Evolutionary conservation across 2,329 filamentous ascomycete species (phyloP), one percentile per base, ranked within the genome.

Genomic region (Aspergillus unguis): DNA sequence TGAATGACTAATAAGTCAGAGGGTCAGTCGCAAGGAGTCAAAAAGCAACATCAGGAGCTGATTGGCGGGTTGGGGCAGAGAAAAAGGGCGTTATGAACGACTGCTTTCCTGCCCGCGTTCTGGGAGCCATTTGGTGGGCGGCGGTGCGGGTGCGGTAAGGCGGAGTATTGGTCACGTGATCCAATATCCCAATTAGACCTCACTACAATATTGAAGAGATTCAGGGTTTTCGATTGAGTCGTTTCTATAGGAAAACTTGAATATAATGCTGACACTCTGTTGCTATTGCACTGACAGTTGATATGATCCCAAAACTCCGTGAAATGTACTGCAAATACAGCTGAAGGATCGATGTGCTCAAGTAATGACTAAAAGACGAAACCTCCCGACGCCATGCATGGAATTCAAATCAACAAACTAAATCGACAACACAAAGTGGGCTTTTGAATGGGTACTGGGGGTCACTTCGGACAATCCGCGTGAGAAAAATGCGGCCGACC

Each of bases 71-170:
- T 50, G 60, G 49, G 56, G 56, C 44, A 53, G 56, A 55, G 45
- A 64, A 70, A 73, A 70, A 62, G 65, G 57, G 58, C 46, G 68
- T 72, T 72, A 71, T 70, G 69, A 71, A 68, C 60, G 65, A 63
- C 65, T 58, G 66, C 62, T 71, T 73, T 73, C 58, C 57, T 66
- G 66, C 51, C 52, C 49, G 55, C 62, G 58, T 63, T 67, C 65
- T 58, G 42, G 49, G 46, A 42, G 31, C 32, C 50, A 11, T 36
- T 23, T 8, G 25, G 28, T 17, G 44, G 28, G 47, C 37, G 33
- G 51, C 17, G 17, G 27, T 8, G 47, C 44, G 26, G 44, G 37
- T 8, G 37, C 41, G 28, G 44, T 33, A 7, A 17, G 17, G 17
- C 17, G 17, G 17, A 17, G 17, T 17, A 17, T 17, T 17, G 37